Evolutionary conservation across 306 rosid species (phyloP), one percentile per base, ranked within the genome.

Genomic region (Myrica gale): DNA sequence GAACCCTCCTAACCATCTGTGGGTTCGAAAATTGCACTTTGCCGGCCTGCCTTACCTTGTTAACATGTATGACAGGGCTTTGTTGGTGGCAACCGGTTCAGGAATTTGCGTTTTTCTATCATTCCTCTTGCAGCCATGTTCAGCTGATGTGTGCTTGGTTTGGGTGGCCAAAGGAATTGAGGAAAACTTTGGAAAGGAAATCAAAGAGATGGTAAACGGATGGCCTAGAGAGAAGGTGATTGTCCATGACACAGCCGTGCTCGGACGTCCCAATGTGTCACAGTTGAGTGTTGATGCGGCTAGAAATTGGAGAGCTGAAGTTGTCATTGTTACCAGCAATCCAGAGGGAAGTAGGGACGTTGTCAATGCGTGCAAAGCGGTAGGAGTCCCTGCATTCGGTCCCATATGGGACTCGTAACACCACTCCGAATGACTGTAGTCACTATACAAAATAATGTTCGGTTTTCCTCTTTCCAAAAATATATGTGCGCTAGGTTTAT

Each of bases 111-210:
- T 91, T 63, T 91, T 91, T 70, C 62, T 91, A 23, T 91, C 92
- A 60, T 91, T 86, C 76, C 82, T 89, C 6, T 23, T 91, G 83
- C 97, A 89, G 79, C 78, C 73, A 37, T 79, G 82, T 16, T 23
- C 79, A 0, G 84, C 85, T 19, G 82, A 86, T 23, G 93, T 91
- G 43, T 78, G 68, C 58, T 16, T 89, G 10, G 72, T 91, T 10
- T 91, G 97, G 93, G 97, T 91, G 71, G 93, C 93, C 0, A 89
- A 87, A 76, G 89, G 89, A 48, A 89, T 91, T 62, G 92, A 91
- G 42, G 23, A 74, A 57, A 91, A 91, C 78, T 91, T 82, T 69
- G 92, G 96, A 7, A 85, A 72, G 11, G 90, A 87, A 77, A 87
- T 87, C 6, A 60, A 5, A 4, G 88, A 79, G 37, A 74, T 85